A percentile compares a stretch with the other conserved stretches of the same genome.
Evolutionary conservation across 1,284 basidiomycete genomes (phyloP).

Genomic region (Sanghuangporus sanghuang): DNA sequence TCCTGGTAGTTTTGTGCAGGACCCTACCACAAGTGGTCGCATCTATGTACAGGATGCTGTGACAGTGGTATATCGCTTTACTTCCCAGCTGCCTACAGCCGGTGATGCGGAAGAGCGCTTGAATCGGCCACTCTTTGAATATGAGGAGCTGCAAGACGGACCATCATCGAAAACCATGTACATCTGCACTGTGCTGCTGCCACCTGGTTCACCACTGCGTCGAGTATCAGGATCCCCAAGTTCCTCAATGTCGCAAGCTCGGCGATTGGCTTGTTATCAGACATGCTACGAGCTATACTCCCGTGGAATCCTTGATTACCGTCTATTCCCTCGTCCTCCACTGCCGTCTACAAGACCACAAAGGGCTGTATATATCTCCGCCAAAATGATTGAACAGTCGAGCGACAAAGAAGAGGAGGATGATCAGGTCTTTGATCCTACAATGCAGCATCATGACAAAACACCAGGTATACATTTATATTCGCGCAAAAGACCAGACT

Average conservation of each 20-base stretch:
- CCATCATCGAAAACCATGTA: slow-evolving; percentile 24
- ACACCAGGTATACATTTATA: slow-evolving; percentile 46
- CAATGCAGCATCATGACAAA: slow-evolving; percentile 24
- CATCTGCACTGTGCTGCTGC: slow-evolving; percentile 48
- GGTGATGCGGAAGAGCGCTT: slow-evolving; percentile 16
- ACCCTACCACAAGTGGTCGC: slow-evolving; percentile 53
- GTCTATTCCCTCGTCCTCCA: slow-evolving; percentile 41
- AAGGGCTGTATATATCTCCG: slow-evolving; percentile 18
- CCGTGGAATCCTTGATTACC: slow-evolving; percentile 45
- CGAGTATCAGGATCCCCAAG: slow-evolving; percentile 40
- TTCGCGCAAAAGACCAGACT: slow-evolving; percentile 49
- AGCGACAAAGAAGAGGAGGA: slow-evolving; percentile 18
- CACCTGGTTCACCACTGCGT: slow-evolving; percentile 35
- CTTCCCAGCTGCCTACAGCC: slow-evolving; percentile 22
- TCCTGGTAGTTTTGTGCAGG: slow-evolving; percentile 35
- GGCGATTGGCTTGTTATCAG: slow-evolving; percentile 50
- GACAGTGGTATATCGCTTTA: slow-evolving; percentile 48
- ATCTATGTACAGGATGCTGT: slow-evolving; percentile 52
- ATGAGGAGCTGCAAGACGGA: slow-evolving; percentile 29
- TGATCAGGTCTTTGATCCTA: slow-evolving; percentile 18
- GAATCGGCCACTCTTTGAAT: slow-evolving; percentile 35
- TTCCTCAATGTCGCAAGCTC: slow-evolving; percentile 44
- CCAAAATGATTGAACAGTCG: slow-evolving; percentile 17
- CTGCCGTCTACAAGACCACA: slow-evolving; percentile 17
- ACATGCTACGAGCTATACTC: slow-evolving; percentile 48